phyloP scores from a whole-genome alignment of 129 eudicot genomes.

The Escallonia herrerae region DNA sequence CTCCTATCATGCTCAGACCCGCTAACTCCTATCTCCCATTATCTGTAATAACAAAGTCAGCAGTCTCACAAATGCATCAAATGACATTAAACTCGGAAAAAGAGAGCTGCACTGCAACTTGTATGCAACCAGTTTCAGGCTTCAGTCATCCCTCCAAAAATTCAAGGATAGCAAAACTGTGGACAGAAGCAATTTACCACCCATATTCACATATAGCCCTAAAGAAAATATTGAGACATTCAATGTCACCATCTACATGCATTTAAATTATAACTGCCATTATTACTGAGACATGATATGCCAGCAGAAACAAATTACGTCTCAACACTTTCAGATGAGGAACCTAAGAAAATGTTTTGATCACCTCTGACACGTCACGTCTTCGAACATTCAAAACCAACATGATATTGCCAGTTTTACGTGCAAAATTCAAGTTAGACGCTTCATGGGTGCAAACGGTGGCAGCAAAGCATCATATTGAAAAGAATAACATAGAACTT shows the following conservation, averaged over 20 bases:
- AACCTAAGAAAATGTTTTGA: too few relatives aligned
- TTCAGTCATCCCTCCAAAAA: slow-evolving; percentile 31
- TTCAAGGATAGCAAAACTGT: slow-evolving; percentile 13
- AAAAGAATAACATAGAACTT: background rate
- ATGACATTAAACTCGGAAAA: slow-evolving; percentile 46
- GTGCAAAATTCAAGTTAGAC: background rate
- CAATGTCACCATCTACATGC: background rate
- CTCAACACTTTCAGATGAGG: too few relatives aligned
- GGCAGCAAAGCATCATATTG: background rate
- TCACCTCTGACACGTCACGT: too few relatives aligned
- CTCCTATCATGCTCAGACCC: slow-evolving; percentile 45
- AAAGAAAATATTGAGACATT: background rate
- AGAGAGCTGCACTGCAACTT: slow-evolving; percentile 40
- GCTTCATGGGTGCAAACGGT: background rate
- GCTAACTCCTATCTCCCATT: slow-evolving; percentile 45
- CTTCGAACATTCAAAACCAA: background rate
- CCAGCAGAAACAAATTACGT: too few relatives aligned
- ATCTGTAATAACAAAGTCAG: slow-evolving; percentile 54
- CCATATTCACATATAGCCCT: slow-evolving; percentile 2
- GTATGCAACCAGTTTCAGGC: slow-evolving; percentile 40
- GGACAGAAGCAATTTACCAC: slow-evolving; percentile 5
- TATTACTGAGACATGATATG: too few relatives aligned
- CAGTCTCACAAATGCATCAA: slow-evolving; percentile 53
- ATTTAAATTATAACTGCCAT: too few relatives aligned
- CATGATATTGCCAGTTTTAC: background rate